phyloP scores from a whole-genome alignment of 1,284 basidiomycete genomes.

The Cryptococcus amylolentus region DNA sequence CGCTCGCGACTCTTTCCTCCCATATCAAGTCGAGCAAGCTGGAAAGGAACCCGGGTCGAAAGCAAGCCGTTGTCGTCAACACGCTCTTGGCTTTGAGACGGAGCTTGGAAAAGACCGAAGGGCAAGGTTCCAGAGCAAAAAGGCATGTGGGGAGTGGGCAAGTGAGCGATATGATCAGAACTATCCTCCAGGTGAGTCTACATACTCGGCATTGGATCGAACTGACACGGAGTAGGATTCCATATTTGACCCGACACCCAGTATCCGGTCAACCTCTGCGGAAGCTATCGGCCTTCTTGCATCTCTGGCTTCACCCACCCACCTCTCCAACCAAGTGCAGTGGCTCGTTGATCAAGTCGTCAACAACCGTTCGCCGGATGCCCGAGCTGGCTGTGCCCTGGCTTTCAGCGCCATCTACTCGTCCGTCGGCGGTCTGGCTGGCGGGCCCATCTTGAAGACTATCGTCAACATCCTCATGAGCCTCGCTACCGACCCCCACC shows the following conservation, averaged over 20 bases:
- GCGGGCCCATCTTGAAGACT: slow-evolving; percentile 91
- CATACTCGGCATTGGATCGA: neutral
- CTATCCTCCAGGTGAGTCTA: slow-evolving; percentile 67
- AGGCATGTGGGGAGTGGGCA: slow-evolving; percentile 68
- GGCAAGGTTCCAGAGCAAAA: slow-evolving; percentile 55
- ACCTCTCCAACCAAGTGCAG: slow-evolving; percentile 85
- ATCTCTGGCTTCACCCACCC: slow-evolving; percentile 75
- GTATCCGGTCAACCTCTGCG: slow-evolving; percentile 75
- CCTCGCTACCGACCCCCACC: slow-evolving; percentile 91
- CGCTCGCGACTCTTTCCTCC: slow-evolving; percentile 62
- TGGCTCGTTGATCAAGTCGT: slow-evolving; percentile 94
- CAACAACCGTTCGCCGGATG: slow-evolving; percentile 88
- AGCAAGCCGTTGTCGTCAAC: slow-evolving; percentile 81
- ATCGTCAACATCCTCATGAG: slow-evolving; percentile 96
- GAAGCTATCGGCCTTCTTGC: slow-evolving; percentile 87
- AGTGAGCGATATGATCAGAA: slow-evolving; percentile 65
- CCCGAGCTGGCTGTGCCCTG: slow-evolving; percentile 87
- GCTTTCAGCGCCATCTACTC: slow-evolving; percentile 93
- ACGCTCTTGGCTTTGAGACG: slow-evolving; percentile 73
- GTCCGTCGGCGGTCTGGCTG: slow-evolving; percentile 87
- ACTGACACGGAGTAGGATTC: slow-evolving; percentile 58
- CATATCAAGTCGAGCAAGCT: slow-evolving; percentile 69
- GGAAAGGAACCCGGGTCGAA: slow-evolving; percentile 85
- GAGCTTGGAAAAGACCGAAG: slow-evolving; percentile 63
- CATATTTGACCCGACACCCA: slow-evolving; percentile 73